Base-by-base conservation (phyloP, 2,329 filamentous ascomycete genomes). In the Periglandula ipomoeae region DNA sequence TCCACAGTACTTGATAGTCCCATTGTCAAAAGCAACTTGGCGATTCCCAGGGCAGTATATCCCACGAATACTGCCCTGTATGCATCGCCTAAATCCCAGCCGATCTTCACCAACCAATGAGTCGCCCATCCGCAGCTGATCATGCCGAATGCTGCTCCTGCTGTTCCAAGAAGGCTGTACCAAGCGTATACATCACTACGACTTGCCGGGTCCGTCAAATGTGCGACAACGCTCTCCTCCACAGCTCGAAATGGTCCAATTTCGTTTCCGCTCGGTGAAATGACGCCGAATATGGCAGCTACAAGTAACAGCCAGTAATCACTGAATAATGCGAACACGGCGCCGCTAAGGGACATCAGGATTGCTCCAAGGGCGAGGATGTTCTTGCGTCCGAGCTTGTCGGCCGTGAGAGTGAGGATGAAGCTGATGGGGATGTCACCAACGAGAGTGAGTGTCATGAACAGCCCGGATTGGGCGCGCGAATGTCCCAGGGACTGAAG, bases 181-280 rank as follows among this genome's bases (percentile, higher is more conserved):
- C 82, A 85, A 8, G 77, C 73, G 50, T 84, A 68, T n/a, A 85
- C 79, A 61, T 85, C 80, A 13, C 78, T 68, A 42, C 82, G 67
- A 1, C 73, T 75, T 26, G 69, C 62, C 0, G 74, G 70, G 0
- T 65, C 71, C 0, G 79, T 83, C 40, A 85, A 67, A 58, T 84
- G 78, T 5, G 79, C 77, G 7, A 85, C 59, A 30, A 76, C 79
- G 0, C 76, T 80, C 67, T 85, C 81, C 58, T 85, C 82, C 27
- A 86, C 78, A 3, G 79, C 79, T 34, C 81, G 69, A 55, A 85
- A 85, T 0, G 82, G 82, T 0, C 82, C 82, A 58, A 85, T 83
- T 54, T 85, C 82, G 15, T 79, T 75, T 6, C 82, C 82, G 2
- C 68, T 81, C 0, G 79, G 74, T 59, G 75, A 81, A 46, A 84